Conservation (phyloP, 139 green algal species). For the Volvox reticuliferus region DNA sequence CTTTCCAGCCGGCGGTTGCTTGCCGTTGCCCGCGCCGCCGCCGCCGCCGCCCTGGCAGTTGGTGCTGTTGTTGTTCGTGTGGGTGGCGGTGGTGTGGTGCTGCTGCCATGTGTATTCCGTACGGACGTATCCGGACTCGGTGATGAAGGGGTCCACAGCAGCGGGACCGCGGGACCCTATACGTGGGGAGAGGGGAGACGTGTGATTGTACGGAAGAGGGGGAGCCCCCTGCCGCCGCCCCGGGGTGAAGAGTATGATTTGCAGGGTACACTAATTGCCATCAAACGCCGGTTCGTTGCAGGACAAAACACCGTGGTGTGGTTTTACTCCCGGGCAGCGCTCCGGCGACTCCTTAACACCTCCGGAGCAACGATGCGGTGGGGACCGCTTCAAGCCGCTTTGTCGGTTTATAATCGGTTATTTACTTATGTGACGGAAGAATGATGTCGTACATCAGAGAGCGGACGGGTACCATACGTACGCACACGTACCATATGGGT, state of each 20-base stretch:
- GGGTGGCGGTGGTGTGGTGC: background rate
- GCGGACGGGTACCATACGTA: background rate
- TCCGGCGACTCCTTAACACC: too few relatives aligned
- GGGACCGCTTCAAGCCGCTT: too few relatives aligned
- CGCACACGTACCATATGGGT: slow-evolving; percentile 67
- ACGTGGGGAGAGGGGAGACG: background rate
- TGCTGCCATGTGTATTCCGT: slow-evolving; percentile 46
- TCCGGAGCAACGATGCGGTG: too few relatives aligned
- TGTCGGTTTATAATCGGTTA: too few relatives aligned
- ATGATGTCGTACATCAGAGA: too few relatives aligned
- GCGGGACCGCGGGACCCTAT: slow-evolving; percentile 37
- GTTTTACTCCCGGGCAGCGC: too few relatives aligned
- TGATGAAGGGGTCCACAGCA: slow-evolving; percentile 20
- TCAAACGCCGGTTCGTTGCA: too few relatives aligned
- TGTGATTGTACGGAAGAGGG: background rate
- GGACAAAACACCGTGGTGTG: too few relatives aligned
- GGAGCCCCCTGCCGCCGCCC: too few relatives aligned
- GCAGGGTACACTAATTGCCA: too few relatives aligned
- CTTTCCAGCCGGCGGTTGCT: background rate
- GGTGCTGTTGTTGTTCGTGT: background rate
- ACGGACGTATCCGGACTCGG: slow-evolving; percentile 26
- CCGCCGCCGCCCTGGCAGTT: background rate
- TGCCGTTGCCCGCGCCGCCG: background rate
- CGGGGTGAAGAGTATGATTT: too few relatives aligned
- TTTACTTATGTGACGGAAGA: too few relatives aligned